Base-by-base conservation (phyloP, 345 rosid species). In the Cardamine resedifolia region DNA sequence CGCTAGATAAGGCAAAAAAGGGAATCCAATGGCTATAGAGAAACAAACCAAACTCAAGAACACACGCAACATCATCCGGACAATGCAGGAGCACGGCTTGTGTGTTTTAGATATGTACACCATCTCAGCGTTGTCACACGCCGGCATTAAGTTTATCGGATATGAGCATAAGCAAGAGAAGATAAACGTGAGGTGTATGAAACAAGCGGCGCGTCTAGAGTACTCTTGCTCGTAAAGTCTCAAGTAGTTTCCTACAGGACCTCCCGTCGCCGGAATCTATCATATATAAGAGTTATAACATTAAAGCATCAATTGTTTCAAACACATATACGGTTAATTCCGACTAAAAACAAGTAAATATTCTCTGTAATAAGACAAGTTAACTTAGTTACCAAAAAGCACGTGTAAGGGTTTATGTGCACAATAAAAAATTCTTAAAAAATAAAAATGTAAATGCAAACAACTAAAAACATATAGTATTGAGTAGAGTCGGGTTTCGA, bases 71-170 rank as follows among this genome's bases (percentile, higher is more conserved):
- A 78, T 39, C 7, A 67, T 82, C 58, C 92, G 77, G 15, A 81
- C 77, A 82, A 86, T 84, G 83, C 87, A 68, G 3, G 85, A 77
- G 53, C 84, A 78, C 2, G 86, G 82, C 73, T 81, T 72, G 68
- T 82, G 77, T 58, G 8, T 70, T 83, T 75, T 83, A 20, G 26
- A 44, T 0, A 68, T 74, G 70, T 73, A 75, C 8, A 65, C 7
- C 47, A 88, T 82, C 82, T 89, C 92, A 72, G 78, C 72, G 65
- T 69, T 78, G 39, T 89, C 92, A 55, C 81, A 82, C 53, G 75
- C 71, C 3, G 90, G 96, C 96, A 89, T 89, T 61, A 74, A 85
- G 51, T 84, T 82, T 64, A 89, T 82, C 38, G 88, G 92, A 80
- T 85, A 89, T 11, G 90, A 85, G 77, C 85, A 84, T 31, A 87